A percentile compares a stretch with the other conserved stretches of the same genome.
Evolutionary conservation across 306 rosid genomes (phyloP).

Genomic region (Fragaria ananassa): DNA sequence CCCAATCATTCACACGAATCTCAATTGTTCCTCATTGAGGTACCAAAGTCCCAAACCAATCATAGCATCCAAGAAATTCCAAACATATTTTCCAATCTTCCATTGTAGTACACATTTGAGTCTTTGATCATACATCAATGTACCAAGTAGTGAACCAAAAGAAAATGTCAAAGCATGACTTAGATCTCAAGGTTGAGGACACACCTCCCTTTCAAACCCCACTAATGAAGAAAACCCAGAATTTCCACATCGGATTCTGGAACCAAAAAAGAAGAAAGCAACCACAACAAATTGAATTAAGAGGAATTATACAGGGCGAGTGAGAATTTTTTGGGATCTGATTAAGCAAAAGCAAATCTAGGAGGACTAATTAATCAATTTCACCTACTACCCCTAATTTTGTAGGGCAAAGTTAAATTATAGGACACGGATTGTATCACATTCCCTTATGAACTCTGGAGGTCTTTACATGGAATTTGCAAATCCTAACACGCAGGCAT

Average conservation of each 20-base stretch:
- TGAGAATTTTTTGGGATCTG: constrained; percentile 44
- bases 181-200: constrained; percentile 5
- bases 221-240: constrained; percentile 44
- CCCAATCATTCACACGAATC: background rate
- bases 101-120: background rate
- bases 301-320: background rate
- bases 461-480: background rate
- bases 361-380: background rate
- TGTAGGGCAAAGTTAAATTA: background rate
- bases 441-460: background rate
- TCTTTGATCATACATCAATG: background rate
- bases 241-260: constrained; percentile 50
- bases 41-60: background rate
- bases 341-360: constrained; percentile 3
- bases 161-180: constrained; percentile 14
- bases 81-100: background rate
- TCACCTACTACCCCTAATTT: background rate
- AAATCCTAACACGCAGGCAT: background rate
- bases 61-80: background rate
- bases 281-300: background rate
- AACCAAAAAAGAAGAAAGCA: constrained; percentile 1
- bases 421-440: background rate
- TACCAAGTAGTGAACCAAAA: background rate
- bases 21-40: background rate
- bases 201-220: constrained; percentile 43